These are phyloP conservation scores for Lyophyllum atratum DNA, from an alignment of 768 basidiomycete genomes.

Conservation along the genomic window DNA sequence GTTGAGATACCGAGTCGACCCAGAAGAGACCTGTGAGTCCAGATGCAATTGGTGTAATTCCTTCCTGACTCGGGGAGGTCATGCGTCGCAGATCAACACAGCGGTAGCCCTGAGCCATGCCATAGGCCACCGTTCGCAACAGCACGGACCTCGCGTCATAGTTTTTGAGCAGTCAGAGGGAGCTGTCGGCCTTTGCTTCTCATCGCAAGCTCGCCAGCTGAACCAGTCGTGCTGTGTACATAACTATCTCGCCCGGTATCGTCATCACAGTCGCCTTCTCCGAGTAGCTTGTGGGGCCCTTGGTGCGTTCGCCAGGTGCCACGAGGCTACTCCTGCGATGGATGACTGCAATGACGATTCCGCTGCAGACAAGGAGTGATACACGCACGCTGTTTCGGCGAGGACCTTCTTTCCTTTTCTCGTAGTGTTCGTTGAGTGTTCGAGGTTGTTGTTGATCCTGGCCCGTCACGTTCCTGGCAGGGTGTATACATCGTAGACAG, in stretches of 20 bases:
- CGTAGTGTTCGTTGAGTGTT: neutral
- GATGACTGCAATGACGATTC: slow-evolving; percentile 74
- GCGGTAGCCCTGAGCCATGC: too few relatives aligned
- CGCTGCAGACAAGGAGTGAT: slow-evolving; percentile 21
- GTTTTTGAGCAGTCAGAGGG: neutral
- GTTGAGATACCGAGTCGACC: too few relatives aligned
- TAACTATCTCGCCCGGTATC: slow-evolving; percentile 20
- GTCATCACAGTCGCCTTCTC: slow-evolving; percentile 24
- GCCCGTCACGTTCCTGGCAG: neutral
- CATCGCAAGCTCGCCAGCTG: neutral
- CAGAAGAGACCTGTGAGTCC: neutral
- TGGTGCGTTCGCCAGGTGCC: slow-evolving; percentile 14
- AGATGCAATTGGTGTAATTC: neutral
- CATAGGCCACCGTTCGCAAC: too few relatives aligned
- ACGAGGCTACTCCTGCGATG: slow-evolving; percentile 64
- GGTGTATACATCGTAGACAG: neutral
- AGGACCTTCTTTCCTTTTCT: neutral
- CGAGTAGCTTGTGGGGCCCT: slow-evolving; percentile 19
- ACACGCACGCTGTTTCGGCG: slow-evolving; percentile 18
- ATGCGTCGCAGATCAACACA: neutral
- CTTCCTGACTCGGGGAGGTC: neutral
- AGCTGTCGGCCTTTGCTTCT: neutral
- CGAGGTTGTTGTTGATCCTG: neutral
- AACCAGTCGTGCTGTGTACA: slow-evolving; percentile 2
- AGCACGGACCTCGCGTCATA: neutral